These are phyloP conservation scores for Clarireedia sp. DNA, from an alignment of 2,329 filamentous ascomycete species.

Conservation along the genomic window DNA sequence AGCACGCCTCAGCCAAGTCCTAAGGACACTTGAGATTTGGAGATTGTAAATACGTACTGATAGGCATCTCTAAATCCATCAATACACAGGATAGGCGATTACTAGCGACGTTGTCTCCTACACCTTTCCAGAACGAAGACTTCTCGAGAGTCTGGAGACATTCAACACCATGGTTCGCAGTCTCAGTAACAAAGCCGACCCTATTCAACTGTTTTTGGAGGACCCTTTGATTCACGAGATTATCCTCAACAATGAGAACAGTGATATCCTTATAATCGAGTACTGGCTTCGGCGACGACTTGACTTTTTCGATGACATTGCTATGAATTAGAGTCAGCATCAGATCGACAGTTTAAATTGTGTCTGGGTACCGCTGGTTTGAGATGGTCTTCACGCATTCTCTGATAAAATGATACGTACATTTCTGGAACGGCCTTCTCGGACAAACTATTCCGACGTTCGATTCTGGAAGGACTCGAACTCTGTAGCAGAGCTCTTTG, in stretches of 20 bases:
- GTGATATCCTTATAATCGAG: slow-evolving; percentile 4
- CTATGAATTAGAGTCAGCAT: background rate
- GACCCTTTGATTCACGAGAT: slow-evolving; percentile 59
- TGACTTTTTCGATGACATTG: background rate
- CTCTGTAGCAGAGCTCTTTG: background rate
- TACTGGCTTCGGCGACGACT: background rate
- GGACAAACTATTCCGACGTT: too few species aligned
- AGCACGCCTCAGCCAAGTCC: background rate
- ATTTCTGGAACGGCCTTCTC: too few species aligned
- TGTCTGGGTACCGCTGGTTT: too few species aligned
- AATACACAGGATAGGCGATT: slow-evolving; percentile 54
- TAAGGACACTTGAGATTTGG: slow-evolving; percentile 47
- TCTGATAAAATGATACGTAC: too few species aligned
- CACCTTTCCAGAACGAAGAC: slow-evolving; percentile 44
- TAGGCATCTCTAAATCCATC: slow-evolving; percentile 77
- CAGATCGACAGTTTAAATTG: background rate
- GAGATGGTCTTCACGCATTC: too few species aligned
- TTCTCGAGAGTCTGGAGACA: slow-evolving; percentile 49
- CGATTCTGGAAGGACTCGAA: background rate
- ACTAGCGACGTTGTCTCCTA: slow-evolving; percentile 29
- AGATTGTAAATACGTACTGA: slow-evolving; percentile 50
- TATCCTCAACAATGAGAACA: slow-evolving; percentile 60
- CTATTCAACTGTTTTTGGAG: slow-evolving; percentile 54
- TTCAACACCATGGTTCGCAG: slow-evolving; percentile 58
- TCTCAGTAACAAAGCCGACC: slow-evolving; percentile 50